Base-by-base conservation (phyloP, 306 rosid species). In the Pyrus betulifolia region DNA sequence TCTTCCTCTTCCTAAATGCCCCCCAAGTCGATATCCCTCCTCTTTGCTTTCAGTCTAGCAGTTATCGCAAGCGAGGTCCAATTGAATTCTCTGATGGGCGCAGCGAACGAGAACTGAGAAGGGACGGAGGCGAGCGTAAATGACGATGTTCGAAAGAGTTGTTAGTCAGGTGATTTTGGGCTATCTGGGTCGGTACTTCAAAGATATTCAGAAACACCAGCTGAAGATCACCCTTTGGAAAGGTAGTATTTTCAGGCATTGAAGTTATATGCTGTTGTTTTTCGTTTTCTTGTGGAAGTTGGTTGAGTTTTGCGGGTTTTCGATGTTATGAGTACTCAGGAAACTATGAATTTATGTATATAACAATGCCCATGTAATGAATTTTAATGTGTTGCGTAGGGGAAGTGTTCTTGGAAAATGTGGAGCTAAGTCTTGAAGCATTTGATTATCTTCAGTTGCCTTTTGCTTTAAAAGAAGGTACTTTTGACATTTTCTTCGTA, bases 381-480 rank as follows among this genome's bases (percentile, higher is more conserved):
- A 17, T 63, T 31, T 14, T 28, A 15, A 63, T 30, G n/a, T 63
- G 9, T 63, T 21, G 58, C 71, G 45, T 76, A 94, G 98, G 89
- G 89, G 96, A 87, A 88, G 93, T 94, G 19, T 86, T 92, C 45
- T 77, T 94, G 87, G 98, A 94, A 85, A 88, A 94, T 85, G 96
- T 92, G 71, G 97, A 94, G 91, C 91, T 94, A 61, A 92, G 83
- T 83, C 92, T 92, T 71, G 97, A 94, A 79, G 98, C 98, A 31
- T 94, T 92, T 70, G 98, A 94, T 84, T 92, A 94, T 88, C 95
- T 94, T 70, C 95, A 85, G 82, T 85, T 94, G 84, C 98, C 98
- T 30, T 90, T 94, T 84, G 97, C 97, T 69, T 87, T 94, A 46
- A 94, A 88, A 76, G 88, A 90, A 89, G 98, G 98, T 94, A 83